Percentiles rank a stretch among this genome's conserved stretches.
These are phyloP conservation scores for Pichia sp. DNA, from an alignment of 1,139 yeast species.

Conservation along the genomic window DNA sequence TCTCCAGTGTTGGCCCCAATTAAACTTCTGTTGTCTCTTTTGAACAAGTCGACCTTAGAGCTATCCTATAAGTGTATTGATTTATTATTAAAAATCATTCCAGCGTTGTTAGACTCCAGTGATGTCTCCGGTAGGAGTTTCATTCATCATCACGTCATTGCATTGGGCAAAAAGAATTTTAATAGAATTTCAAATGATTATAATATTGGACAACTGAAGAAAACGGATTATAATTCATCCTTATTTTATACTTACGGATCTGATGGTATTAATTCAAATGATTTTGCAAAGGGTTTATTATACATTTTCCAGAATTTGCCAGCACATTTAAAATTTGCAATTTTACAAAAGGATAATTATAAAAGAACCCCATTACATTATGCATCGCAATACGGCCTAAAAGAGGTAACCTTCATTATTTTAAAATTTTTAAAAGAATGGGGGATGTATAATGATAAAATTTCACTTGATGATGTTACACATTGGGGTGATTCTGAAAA, in stretches of 20 bases:
- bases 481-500: slow-evolving; percentile 83
- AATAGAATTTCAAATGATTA: slow-evolving; percentile 24
- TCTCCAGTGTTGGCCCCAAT: slow-evolving; percentile 35
- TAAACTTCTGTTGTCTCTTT: slow-evolving; percentile 45
- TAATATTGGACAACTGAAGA: slow-evolving; percentile 15
- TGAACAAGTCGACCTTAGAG: slow-evolving; percentile 57
- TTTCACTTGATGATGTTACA: slow-evolving; percentile 52
- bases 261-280: slow-evolving; percentile 55
- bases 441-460: slow-evolving; percentile 41
- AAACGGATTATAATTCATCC: slow-evolving; percentile 31
- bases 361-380: slow-evolving; percentile 85
- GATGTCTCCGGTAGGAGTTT: slow-evolving; percentile 82
- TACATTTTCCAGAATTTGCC: slow-evolving; percentile 51
- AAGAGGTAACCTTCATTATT: slow-evolving; percentile 52
- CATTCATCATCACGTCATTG: slow-evolving; percentile 75
- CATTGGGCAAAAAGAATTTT: slow-evolving; percentile 50
- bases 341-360: slow-evolving; percentile 67
- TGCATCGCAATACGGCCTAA: slow-evolving; percentile 81
- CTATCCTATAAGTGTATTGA: slow-evolving; percentile 53
- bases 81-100: slow-evolving; percentile 41
- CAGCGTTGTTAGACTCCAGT: slow-evolving; percentile 51
- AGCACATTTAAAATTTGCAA: slow-evolving; percentile 44
- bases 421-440: slow-evolving; percentile 47
- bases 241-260: slow-evolving; percentile 50
- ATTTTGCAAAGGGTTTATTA: slow-evolving; percentile 47